Conservation (phyloP, 306 rosid species). For the Rubus idaeus region DNA sequence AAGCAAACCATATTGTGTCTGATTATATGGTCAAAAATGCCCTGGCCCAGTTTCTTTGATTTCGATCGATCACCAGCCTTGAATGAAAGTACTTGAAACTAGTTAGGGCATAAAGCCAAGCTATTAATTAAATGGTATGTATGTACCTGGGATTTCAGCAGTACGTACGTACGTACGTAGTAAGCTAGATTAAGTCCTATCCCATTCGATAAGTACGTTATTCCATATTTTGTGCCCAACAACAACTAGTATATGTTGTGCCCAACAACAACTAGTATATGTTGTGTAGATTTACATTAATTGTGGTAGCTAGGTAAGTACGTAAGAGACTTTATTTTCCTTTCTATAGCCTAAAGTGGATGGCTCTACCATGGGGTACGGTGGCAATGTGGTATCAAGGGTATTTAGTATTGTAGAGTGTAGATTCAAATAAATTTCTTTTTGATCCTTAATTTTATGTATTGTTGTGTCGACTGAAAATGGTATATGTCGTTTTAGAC, state of each 20-base stretch:
- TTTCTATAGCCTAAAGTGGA: not conserved
- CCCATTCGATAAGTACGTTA: too few relatives aligned
- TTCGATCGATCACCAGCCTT: too few relatives aligned
- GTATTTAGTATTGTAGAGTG: not conserved
- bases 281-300: too few relatives aligned
- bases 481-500: not conserved
- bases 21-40: conserved; percentile 21
- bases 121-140: too few relatives aligned
- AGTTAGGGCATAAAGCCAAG: not conserved
- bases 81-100: not conserved
- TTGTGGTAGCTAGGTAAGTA: too few relatives aligned
- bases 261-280: too few relatives aligned
- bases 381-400: not conserved
- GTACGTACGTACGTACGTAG: too few relatives aligned
- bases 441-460: not conserved
- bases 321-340: not conserved
- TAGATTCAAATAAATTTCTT: not conserved
- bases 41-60: conserved; percentile 29
- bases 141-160: too few relatives aligned
- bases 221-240: too few relatives aligned
- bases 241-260: too few relatives aligned
- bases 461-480: not conserved
- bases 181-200: too few relatives aligned
- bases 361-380: not conserved
- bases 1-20: conserved; percentile 37